phyloP scores from a whole-genome alignment of 2,329 filamentous ascomycete species.

The Capronia americana region DNA sequence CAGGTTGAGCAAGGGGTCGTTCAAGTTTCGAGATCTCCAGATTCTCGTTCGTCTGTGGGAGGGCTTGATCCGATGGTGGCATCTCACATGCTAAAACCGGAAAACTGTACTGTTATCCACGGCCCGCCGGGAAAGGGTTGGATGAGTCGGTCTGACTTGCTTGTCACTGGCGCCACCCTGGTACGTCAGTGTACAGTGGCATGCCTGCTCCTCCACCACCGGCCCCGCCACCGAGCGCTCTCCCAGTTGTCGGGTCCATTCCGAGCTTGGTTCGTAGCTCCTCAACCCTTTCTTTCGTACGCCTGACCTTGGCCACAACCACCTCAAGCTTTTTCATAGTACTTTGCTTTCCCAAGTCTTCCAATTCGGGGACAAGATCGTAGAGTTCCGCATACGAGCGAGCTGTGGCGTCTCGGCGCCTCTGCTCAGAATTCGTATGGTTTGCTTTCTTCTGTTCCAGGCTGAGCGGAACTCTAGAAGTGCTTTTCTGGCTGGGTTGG shows the following conservation, averaged over 20 bases:
- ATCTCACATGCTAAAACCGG: neutral
- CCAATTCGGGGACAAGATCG: slow-evolving; percentile 39
- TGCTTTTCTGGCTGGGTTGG: slow-evolving; percentile 12
- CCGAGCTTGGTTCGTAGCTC: slow-evolving; percentile 31
- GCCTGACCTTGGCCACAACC: slow-evolving; percentile 37
- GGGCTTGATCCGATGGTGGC: neutral
- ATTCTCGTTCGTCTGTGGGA: neutral
- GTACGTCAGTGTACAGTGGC: slow-evolving; percentile 21
- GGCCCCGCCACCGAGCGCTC: slow-evolving; percentile 14
- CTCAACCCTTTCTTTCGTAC: slow-evolving; percentile 33
- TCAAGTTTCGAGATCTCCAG: neutral
- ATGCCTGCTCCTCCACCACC: slow-evolving; percentile 7
- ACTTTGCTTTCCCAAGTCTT: slow-evolving; percentile 38
- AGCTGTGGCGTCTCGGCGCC: slow-evolving; percentile 39
- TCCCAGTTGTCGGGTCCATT: slow-evolving; percentile 27
- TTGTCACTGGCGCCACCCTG: slow-evolving; percentile 24
- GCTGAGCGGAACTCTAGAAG: slow-evolving; percentile 34
- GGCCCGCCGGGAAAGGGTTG: neutral
- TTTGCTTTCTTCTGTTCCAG: slow-evolving; percentile 40
- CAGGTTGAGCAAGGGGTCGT: neutral
- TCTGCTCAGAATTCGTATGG: slow-evolving; percentile 40
- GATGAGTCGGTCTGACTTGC: neutral
- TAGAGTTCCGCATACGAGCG: slow-evolving; percentile 39
- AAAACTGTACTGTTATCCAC: slow-evolving; percentile 17
- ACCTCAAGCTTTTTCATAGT: slow-evolving; percentile 41